Percentiles rank a stretch among this genome's conserved stretches.
phyloP scores from a whole-genome alignment of 2,329 filamentous ascomycete species.

The Paraphoma chrysanthemicola region DNA sequence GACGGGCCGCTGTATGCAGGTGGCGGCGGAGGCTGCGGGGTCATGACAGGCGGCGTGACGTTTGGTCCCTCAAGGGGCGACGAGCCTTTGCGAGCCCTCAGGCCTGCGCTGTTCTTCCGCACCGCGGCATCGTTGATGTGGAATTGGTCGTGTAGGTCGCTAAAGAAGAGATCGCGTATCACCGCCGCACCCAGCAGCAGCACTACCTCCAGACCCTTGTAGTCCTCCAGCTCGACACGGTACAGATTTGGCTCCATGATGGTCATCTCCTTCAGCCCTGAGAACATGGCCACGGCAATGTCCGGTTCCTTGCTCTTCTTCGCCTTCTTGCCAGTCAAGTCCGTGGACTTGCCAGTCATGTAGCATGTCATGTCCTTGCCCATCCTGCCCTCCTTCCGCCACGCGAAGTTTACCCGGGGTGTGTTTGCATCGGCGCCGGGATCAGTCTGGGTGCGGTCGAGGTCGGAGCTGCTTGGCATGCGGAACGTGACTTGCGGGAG shows the following conservation, averaged over 20 bases:
- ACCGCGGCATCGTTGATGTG: constrained; percentile 66
- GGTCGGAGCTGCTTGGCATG: constrained; percentile 75
- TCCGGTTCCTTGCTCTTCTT: constrained; percentile 86
- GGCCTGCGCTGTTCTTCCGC: constrained; percentile 47
- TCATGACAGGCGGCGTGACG: constrained; percentile 41
- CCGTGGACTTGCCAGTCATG: constrained; percentile 77
- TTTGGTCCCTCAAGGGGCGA: constrained; percentile 37
- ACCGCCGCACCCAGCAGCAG: constrained; percentile 68
- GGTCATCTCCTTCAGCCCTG: constrained; percentile 75
- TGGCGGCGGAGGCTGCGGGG: constrained; percentile 37
- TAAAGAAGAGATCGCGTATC: constrained; percentile 68
- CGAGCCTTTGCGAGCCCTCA: constrained; percentile 43
- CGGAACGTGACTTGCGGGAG: constrained; percentile 87
- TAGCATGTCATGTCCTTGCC: constrained; percentile 90
- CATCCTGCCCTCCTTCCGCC: constrained; percentile 86
- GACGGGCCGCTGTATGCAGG: constrained; percentile 29
- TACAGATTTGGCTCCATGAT: constrained; percentile 93
- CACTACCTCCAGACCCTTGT: constrained; percentile 88
- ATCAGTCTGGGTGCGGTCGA: constrained; percentile 76
- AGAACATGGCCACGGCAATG: constrained; percentile 89
- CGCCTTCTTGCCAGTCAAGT: constrained; percentile 67
- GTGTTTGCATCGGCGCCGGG: constrained; percentile 59
- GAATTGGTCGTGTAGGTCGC: constrained; percentile 75
- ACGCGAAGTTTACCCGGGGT: constrained; percentile 83
- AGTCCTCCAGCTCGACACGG: constrained; percentile 90